A percentile compares a stretch with the other conserved stretches of the same genome.
These are phyloP conservation scores for Asterophora lycoperdoides DNA, from an alignment of 768 basidiomycete genomes.

Conservation along the genomic window DNA sequence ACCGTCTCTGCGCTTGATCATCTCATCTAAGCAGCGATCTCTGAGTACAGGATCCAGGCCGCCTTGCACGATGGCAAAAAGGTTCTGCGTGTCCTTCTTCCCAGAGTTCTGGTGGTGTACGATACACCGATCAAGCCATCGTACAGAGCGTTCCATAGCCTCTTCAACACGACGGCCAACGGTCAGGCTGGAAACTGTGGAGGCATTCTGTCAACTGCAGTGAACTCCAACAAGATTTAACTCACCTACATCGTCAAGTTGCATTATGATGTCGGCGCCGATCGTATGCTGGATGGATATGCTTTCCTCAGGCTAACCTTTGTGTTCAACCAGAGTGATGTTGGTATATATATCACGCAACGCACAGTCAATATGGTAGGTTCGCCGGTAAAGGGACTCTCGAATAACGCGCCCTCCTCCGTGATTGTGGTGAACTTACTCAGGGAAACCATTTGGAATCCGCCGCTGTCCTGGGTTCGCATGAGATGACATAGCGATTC, in stretches of 20 bases:
- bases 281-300: slow-evolving; percentile 89
- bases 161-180: slow-evolving; percentile 79
- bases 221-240: slow-evolving; percentile 8
- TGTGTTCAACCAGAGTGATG: slow-evolving; percentile 6
- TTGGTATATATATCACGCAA: slow-evolving; percentile 8
- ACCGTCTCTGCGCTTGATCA: slow-evolving; percentile 69
- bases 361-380: slow-evolving; percentile 84
- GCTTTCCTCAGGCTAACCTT: slow-evolving; percentile 79
- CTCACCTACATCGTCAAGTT: slow-evolving; percentile 86
- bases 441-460: slow-evolving; percentile 84
- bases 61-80: slow-evolving; percentile 92
- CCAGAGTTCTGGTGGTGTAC: slow-evolving; percentile 67
- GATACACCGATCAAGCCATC: slow-evolving; percentile 91
- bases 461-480: slow-evolving; percentile 70
- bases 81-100: slow-evolving; percentile 62
- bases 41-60: slow-evolving; percentile 71
- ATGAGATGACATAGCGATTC: background rate
- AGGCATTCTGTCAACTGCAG: background rate
- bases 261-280: slow-evolving; percentile 94
- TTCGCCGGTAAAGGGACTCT: slow-evolving; percentile 81
- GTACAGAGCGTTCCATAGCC: slow-evolving; percentile 82
- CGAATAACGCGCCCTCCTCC: slow-evolving; percentile 84
- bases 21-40: slow-evolving; percentile 73
- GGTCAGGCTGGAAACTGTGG: slow-evolving; percentile 71
- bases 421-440: slow-evolving; percentile 83